Percentiles rank a stretch among this genome's conserved stretches.
Evolutionary conservation across 495 filamentous ascomycete genomes (phyloP).

Genomic region (Jackrogersella multiformis): DNA sequence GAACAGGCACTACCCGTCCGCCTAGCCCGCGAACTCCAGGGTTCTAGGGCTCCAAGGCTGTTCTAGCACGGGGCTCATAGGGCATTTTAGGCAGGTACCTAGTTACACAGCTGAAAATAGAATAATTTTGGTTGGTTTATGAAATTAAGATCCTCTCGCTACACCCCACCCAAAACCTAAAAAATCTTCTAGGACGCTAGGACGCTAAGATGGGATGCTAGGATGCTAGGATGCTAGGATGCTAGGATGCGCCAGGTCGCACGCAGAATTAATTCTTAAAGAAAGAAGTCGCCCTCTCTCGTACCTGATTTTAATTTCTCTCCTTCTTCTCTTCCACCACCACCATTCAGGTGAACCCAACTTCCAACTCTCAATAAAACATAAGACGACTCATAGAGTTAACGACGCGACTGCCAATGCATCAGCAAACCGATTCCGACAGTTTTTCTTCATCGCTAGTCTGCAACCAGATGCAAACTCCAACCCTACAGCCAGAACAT

Average conservation of each 20-base stretch:
- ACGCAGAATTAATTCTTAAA: slow-evolving; percentile 24
- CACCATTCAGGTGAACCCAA: slow-evolving; percentile 44
- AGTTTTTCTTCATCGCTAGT: slow-evolving; percentile 55
- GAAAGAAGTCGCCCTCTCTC: slow-evolving; percentile 23
- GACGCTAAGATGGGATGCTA: too few relatives aligned
- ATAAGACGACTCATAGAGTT: slow-evolving; percentile 24
- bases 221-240: too few relatives aligned
- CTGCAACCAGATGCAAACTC: slow-evolving; percentile 60
- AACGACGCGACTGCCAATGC: slow-evolving; percentile 52
- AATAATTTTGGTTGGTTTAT: slow-evolving; percentile 17
- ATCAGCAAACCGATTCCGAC: slow-evolving; percentile 53
- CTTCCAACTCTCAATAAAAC: slow-evolving; percentile 13
- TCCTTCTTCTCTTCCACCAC: slow-evolving; percentile 37
- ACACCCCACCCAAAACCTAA: slow-evolving; percentile 13
- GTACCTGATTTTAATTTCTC: slow-evolving; percentile 19
- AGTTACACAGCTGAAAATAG: slow-evolving; percentile 24
- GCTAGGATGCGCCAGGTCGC: too few relatives aligned
- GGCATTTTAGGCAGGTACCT: too few relatives aligned
- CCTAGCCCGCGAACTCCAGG: too few relatives aligned
- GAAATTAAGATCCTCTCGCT: slow-evolving; percentile 34
- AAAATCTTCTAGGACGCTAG: slow-evolving; percentile 1
- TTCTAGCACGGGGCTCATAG: slow-evolving; percentile 10
- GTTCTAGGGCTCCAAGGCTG: too few relatives aligned
- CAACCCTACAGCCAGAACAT: slow-evolving; percentile 52
- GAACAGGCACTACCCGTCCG: slow-evolving; percentile 14